Conservation (phyloP, 1,139 yeast species). For the Lizanozyma gosingica region DNA sequence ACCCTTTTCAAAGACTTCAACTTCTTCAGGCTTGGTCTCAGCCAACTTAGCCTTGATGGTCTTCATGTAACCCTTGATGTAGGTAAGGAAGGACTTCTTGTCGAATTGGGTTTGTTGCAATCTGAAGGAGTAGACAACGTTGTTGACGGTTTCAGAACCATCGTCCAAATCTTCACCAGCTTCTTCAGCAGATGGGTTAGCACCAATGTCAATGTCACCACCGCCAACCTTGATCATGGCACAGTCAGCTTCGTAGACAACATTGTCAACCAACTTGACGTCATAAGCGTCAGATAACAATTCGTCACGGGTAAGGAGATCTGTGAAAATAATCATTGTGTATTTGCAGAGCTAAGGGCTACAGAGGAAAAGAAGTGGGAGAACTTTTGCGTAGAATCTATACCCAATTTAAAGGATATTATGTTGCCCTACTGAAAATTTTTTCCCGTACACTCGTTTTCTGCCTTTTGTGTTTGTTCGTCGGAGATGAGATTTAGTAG, state of each 20-base stretch:
- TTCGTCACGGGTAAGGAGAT: slow-evolving; percentile 91
- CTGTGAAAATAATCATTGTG: slow-evolving; percentile 20
- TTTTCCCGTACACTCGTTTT: no score
- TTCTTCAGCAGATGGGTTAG: slow-evolving; percentile 98
- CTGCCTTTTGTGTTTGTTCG: no score
- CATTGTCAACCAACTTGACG: slow-evolving; percentile 75
- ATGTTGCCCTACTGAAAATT: no score
- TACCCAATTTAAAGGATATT: no score
- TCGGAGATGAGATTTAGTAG: no score
- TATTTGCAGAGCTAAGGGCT: background rate
- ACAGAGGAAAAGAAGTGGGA: background rate
- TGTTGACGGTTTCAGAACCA: slow-evolving; percentile 85
- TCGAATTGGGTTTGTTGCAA: slow-evolving; percentile 91
- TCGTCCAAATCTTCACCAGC: slow-evolving; percentile 75
- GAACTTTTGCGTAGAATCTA: no score
- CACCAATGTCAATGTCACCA: slow-evolving; percentile 95
- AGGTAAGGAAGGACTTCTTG: slow-evolving; percentile 92
- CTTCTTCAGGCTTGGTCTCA: slow-evolving; percentile 80
- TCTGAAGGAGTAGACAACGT: slow-evolving; percentile 97
- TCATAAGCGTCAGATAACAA: slow-evolving; percentile 97
- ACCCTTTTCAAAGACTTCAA: slow-evolving; percentile 90
- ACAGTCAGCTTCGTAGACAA: slow-evolving; percentile 95
- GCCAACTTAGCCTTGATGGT: slow-evolving; percentile 79
- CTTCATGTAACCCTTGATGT: slow-evolving; percentile 99
- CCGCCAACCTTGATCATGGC: slow-evolving; percentile 75